phyloP scores from a whole-genome alignment of 768 basidiomycete species.

The Kondoa malvinella region DNA sequence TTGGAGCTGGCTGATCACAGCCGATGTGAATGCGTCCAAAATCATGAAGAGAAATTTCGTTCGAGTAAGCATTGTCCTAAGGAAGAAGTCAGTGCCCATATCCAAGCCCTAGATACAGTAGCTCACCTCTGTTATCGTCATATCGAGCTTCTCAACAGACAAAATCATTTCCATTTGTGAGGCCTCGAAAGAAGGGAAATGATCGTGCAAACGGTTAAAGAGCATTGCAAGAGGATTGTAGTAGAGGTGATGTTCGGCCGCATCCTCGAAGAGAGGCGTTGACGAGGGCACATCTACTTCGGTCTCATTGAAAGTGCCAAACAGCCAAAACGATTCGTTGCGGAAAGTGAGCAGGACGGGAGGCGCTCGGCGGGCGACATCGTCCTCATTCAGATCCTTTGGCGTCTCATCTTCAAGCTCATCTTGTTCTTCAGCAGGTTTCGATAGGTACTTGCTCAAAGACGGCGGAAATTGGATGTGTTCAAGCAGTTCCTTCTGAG shows the following conservation, averaged over 20 bases:
- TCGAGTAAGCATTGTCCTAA: conserved; percentile 25
- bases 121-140: conserved; percentile 24
- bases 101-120: not conserved
- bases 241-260: conserved; percentile 20
- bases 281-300: not conserved
- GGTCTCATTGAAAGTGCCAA: not conserved
- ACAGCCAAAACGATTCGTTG: conserved; percentile 8
- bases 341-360: conserved; percentile 1
- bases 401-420: not conserved
- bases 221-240: conserved; percentile 18
- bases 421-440: not conserved
- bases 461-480: not conserved
- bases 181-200: conserved; percentile 15
- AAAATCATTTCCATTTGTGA: conserved; percentile 24
- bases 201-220: conserved; percentile 17
- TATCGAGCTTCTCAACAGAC: conserved; percentile 22
- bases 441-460: not conserved
- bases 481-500: not conserved
- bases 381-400: not conserved
- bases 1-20: conserved; percentile 21
- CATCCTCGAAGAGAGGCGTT: conserved; percentile 9
- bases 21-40: conserved; percentile 25
- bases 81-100: not conserved
- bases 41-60: conserved; percentile 22
- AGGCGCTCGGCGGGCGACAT: not conserved